Conservation (phyloP, 768 basidiomycete genomes). For the Naganishia onofrii region DNA sequence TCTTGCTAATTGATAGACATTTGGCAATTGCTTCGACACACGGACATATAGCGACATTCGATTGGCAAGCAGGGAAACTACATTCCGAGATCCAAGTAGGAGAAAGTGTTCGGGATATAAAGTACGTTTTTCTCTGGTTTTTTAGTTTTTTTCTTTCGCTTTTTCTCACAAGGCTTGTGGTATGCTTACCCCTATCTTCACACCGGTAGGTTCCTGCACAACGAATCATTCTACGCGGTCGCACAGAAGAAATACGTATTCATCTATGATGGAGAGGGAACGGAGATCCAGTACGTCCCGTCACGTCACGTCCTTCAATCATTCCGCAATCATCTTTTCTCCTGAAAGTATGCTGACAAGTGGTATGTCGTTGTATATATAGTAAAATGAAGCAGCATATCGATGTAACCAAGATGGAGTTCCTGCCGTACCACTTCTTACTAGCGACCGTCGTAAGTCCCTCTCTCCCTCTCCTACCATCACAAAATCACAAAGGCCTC, state of each 20-base stretch:
- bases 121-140: constrained; percentile 60
- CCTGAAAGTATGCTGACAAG: too few species aligned
- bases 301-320: background rate
- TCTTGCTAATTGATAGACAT: constrained; percentile 58
- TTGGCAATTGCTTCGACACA: constrained; percentile 76
- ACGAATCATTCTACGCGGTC: constrained; percentile 88
- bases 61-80: constrained; percentile 82
- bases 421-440: constrained; percentile 93
- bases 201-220: constrained; percentile 84
- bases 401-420: constrained; percentile 85
- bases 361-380: background rate
- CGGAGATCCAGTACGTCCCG: constrained; percentile 72
- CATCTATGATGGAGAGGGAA: constrained; percentile 90
- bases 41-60: constrained; percentile 89
- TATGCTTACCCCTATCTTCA: too few species aligned
- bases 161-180: too few species aligned
- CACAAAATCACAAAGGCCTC: too few species aligned
- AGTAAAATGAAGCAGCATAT: constrained; percentile 57
- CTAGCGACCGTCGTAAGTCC: constrained; percentile 72
- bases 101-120: constrained; percentile 89
- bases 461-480: background rate
- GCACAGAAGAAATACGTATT: constrained; percentile 95
- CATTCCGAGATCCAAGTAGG: constrained; percentile 83
- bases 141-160: too few species aligned
- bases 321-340: too few species aligned